Evolutionary conservation across 2,329 filamentous ascomycete genomes (phyloP).

Genomic region (Penicillium sp.): DNA sequence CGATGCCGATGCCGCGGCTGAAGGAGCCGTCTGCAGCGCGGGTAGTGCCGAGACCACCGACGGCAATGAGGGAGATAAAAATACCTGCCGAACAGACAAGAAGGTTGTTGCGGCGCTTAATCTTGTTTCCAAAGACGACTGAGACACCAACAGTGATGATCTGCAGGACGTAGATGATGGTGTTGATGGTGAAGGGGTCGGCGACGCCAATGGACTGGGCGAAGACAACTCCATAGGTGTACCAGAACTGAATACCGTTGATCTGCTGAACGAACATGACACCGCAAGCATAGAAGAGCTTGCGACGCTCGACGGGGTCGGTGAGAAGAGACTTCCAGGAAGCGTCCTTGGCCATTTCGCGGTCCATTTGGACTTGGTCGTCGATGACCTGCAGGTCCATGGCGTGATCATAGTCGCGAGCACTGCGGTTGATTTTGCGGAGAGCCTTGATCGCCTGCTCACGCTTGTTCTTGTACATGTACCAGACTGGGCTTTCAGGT

Average conservation of each 20-base stretch:
- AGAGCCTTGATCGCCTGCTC: slow-evolving; percentile 35
- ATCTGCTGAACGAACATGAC: slow-evolving; percentile 52
- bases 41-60: slow-evolving; percentile 46
- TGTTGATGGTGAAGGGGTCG: slow-evolving; percentile 46
- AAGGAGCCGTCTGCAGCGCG: slow-evolving; percentile 20
- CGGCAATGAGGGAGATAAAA: slow-evolving; percentile 43
- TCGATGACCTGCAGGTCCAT: slow-evolving; percentile 27
- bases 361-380: slow-evolving; percentile 24
- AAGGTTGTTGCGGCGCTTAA: slow-evolving; percentile 43
- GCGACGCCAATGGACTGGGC: slow-evolving; percentile 44
- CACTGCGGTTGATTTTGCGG: slow-evolving; percentile 35
- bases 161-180: slow-evolving; percentile 48
- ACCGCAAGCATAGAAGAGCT: slow-evolving; percentile 48
- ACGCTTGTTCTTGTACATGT: slow-evolving; percentile 28
- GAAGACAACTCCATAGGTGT: slow-evolving; percentile 49
- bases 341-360: slow-evolving; percentile 29
- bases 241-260: slow-evolving; percentile 53
- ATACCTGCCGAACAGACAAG: slow-evolving; percentile 44
- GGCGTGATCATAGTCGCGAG: slow-evolving; percentile 31
- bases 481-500: slow-evolving; percentile 36
- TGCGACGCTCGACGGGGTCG: slow-evolving; percentile 50
- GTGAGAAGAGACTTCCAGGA: slow-evolving; percentile 44
- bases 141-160: slow-evolving; percentile 44
- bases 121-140: slow-evolving; percentile 44
- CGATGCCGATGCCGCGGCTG: slow-evolving; percentile 26